Evolutionary conservation across 2,329 filamentous ascomycete genomes (phyloP).

Genomic region (Colletotrichum tofieldiae): DNA sequence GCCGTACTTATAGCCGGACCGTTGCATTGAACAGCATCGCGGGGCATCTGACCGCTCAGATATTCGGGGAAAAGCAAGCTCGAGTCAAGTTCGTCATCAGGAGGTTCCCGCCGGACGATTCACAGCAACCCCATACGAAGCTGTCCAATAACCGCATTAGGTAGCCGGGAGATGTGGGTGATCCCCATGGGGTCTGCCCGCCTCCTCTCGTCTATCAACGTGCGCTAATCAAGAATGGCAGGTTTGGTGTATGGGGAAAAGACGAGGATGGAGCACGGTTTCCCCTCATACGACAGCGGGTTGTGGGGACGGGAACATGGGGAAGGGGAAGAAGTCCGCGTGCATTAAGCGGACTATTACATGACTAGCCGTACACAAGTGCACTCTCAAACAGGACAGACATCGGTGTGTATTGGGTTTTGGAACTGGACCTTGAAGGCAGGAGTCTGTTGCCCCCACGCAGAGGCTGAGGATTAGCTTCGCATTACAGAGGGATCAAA

Average conservation of each 20-base stretch:
- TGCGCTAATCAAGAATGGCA: neutral
- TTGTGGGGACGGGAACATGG: constrained; percentile 12
- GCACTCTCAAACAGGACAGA: neutral
- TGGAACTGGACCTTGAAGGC: neutral
- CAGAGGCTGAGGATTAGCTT: constrained; percentile 22
- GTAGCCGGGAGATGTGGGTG: neutral
- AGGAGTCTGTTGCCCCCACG: no score
- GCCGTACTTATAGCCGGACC: constrained; percentile 28
- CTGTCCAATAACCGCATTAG: constrained; percentile 18
- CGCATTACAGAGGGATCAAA: neutral
- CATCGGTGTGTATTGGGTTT: constrained; percentile 1
- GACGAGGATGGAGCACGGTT: neutral
- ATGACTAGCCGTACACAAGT: constrained; percentile 16
- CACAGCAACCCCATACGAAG: constrained; percentile 6
- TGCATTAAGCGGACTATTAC: neutral
- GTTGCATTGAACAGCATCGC: neutral
- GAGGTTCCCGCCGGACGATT: neutral
- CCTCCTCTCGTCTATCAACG: neutral
- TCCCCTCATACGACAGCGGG: constrained; percentile 9
- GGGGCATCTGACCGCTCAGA: neutral
- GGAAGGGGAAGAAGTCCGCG: constrained; percentile 19
- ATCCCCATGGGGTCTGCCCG: constrained; percentile 11
- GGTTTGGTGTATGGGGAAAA: neutral
- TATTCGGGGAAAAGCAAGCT: constrained; percentile 1
- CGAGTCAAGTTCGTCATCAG: constrained; percentile 23